Evolutionary conservation across 2,329 filamentous ascomycete species (phyloP).

Genomic region (Pyrenochaeta sp.): DNA sequence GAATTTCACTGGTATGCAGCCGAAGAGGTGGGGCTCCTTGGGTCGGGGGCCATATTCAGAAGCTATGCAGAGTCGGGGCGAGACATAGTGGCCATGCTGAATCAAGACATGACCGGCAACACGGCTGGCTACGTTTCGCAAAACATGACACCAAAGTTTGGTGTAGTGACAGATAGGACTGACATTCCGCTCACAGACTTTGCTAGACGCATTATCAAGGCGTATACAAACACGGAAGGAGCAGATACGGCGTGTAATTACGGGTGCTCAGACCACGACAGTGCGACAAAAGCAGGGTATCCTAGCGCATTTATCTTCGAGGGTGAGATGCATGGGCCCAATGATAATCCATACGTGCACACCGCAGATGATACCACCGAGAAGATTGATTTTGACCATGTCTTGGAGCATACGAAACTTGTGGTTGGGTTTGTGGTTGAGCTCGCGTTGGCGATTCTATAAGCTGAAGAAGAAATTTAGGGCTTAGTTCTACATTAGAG

Average conservation of each 20-base stretch:
- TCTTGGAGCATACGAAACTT: slow-evolving; percentile 86
- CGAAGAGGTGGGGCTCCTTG: slow-evolving; percentile 85
- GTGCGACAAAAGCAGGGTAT: slow-evolving; percentile 75
- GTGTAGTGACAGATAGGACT: slow-evolving; percentile 90
- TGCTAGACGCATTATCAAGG: slow-evolving; percentile 84
- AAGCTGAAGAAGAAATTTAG: too few relatives aligned
- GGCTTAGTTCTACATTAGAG: too few relatives aligned
- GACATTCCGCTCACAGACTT: slow-evolving; percentile 81
- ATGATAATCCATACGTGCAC: slow-evolving; percentile 73
- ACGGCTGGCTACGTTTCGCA: slow-evolving; percentile 82
- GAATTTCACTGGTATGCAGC: slow-evolving; percentile 97
- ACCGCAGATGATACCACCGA: slow-evolving; percentile 73
- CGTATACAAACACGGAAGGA: slow-evolving; percentile 87
- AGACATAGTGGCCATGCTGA: slow-evolving; percentile 92
- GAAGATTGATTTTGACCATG: slow-evolving; percentile 81
- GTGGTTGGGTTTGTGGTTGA: slow-evolving; percentile 84
- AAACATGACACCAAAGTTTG: slow-evolving; percentile 82
- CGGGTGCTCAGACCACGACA: slow-evolving; percentile 78
- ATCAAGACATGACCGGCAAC: slow-evolving; percentile 92
- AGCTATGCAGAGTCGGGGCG: slow-evolving; percentile 75
- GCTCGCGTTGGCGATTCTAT: slow-evolving; percentile 76
- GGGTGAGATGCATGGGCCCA: slow-evolving; percentile 61
- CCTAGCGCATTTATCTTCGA: slow-evolving; percentile 79
- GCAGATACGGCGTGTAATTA: slow-evolving; percentile 88
- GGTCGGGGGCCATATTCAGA: slow-evolving; percentile 86